A percentile compares a stretch with the other conserved stretches of the same genome.
These are phyloP conservation scores for Plectosphaerella plurivora DNA, from an alignment of 2,329 filamentous ascomycete species.

Conservation along the genomic window DNA sequence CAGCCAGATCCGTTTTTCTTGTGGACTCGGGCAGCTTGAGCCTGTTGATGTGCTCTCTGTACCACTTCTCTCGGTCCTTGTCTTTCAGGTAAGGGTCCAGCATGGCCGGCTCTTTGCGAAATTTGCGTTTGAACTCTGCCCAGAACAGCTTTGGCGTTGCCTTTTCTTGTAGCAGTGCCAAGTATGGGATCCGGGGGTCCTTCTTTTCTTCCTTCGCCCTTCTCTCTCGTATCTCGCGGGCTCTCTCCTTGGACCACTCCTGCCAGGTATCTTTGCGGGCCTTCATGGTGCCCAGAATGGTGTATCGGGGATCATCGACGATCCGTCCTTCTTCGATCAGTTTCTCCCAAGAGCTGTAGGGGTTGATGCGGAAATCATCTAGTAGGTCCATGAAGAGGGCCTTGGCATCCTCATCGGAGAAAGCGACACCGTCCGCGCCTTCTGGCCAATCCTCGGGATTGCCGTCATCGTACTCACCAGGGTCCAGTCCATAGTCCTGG, in stretches of 20 bases:
- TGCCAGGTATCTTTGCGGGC: constrained; percentile 78
- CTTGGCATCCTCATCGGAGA: constrained; percentile 72
- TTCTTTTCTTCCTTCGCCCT: constrained; percentile 73
- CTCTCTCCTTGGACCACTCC: constrained; percentile 75
- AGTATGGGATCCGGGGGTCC: constrained; percentile 78
- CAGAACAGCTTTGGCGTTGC: constrained; percentile 93
- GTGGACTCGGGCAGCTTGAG: constrained; percentile 62
- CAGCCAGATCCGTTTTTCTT: constrained; percentile 65
- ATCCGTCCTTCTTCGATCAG: constrained; percentile 78
- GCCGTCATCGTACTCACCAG: constrained; percentile 69
- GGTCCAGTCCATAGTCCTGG: constrained; percentile 74
- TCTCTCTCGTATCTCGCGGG: constrained; percentile 66
- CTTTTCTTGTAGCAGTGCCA: constrained; percentile 74
- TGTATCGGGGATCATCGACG: constrained; percentile 83
- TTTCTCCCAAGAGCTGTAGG: constrained; percentile 89
- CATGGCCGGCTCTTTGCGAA: constrained; percentile 76
- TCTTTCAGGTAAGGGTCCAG: constrained; percentile 66
- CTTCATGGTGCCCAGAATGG: constrained; percentile 75
- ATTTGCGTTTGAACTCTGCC: constrained; percentile 94
- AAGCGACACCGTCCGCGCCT: constrained; percentile 62
- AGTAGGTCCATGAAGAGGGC: constrained; percentile 82
- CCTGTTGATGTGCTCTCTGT: constrained; percentile 67
- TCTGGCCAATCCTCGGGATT: constrained; percentile 61
- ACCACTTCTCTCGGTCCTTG: constrained; percentile 75
- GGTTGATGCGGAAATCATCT: constrained; percentile 75